phyloP scores from a whole-genome alignment of 2,329 filamentous ascomycete genomes.

The Xylaria sp. region DNA sequence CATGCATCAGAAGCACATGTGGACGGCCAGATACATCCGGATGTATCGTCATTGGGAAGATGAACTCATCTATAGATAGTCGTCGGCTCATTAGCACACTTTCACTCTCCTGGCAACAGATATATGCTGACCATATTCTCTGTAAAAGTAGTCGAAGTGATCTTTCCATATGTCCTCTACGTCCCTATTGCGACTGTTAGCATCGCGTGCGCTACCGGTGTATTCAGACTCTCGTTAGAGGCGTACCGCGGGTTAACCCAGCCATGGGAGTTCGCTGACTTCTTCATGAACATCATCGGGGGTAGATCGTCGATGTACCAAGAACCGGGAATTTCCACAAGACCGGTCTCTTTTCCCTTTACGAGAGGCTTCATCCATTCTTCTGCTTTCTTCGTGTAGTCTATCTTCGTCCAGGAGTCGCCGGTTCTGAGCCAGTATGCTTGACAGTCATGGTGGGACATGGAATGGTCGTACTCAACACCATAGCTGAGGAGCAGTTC shows the following conservation, averaged over 20 bases:
- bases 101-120: not conserved
- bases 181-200: constrained; percentile 50
- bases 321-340: constrained; percentile 71
- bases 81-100: not conserved
- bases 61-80: constrained; percentile 66
- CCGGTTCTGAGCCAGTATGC: constrained; percentile 72
- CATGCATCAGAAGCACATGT: constrained; percentile 48
- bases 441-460: constrained; percentile 73
- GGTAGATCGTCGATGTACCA: constrained; percentile 73
- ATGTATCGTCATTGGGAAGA: constrained; percentile 82
- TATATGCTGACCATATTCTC: constrained; percentile 65
- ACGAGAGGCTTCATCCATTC: constrained; percentile 75
- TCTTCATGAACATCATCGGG: constrained; percentile 80
- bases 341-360: constrained; percentile 67
- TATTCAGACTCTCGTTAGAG: too few relatives aligned
- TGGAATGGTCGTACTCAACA: constrained; percentile 76
- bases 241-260: constrained; percentile 60
- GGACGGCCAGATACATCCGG: constrained; percentile 78
- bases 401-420: constrained; percentile 75
- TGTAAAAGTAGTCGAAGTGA: constrained; percentile 79
- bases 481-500: constrained; percentile 73
- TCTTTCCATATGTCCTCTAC: constrained; percentile 74
- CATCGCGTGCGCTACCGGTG: not conserved
- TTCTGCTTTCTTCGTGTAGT: constrained; percentile 70
- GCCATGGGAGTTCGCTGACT: constrained; percentile 72